These are phyloP conservation scores for Paracoccidioides lutzii DNA, from an alignment of 2,329 filamentous ascomycete genomes.

Conservation along the genomic window DNA sequence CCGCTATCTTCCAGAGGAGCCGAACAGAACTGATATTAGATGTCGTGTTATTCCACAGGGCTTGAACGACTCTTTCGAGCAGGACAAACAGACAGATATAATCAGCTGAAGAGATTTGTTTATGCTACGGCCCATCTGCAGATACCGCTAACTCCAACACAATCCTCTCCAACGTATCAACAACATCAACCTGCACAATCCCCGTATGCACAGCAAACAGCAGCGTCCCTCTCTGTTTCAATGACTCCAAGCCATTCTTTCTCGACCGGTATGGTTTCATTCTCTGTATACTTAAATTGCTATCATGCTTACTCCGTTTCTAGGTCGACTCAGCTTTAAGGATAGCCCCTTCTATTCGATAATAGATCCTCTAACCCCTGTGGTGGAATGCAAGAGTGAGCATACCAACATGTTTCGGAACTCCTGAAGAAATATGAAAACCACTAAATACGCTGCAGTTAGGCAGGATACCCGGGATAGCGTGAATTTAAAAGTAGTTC, in stretches of 20 bases:
- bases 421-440: constrained; percentile 10
- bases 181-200: constrained; percentile 17
- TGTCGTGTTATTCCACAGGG: constrained; percentile 11
- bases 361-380: constrained; percentile 48
- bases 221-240: constrained; percentile 16
- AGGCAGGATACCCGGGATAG: constrained; percentile 48
- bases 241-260: constrained; percentile 21
- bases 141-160: constrained; percentile 18
- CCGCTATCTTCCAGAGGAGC: constrained; percentile 24
- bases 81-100: constrained; percentile 18
- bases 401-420: constrained; percentile 10
- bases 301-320: not conserved
- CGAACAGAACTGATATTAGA: not conserved
- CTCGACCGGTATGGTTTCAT: constrained; percentile 16
- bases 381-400: constrained; percentile 62
- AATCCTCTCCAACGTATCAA: constrained; percentile 12
- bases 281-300: not conserved
- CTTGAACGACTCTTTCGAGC: constrained; percentile 17
- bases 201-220: constrained; percentile 14
- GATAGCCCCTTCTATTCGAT: constrained; percentile 76
- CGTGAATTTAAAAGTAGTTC: constrained; percentile 45
- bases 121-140: constrained; percentile 18
- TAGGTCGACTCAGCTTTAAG: constrained; percentile 48
- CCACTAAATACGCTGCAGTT: constrained; percentile 30
- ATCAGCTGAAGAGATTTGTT: constrained; percentile 23